phyloP scores from a whole-genome alignment of 768 basidiomycete genomes.

The Phaffia tasmanica region DNA sequence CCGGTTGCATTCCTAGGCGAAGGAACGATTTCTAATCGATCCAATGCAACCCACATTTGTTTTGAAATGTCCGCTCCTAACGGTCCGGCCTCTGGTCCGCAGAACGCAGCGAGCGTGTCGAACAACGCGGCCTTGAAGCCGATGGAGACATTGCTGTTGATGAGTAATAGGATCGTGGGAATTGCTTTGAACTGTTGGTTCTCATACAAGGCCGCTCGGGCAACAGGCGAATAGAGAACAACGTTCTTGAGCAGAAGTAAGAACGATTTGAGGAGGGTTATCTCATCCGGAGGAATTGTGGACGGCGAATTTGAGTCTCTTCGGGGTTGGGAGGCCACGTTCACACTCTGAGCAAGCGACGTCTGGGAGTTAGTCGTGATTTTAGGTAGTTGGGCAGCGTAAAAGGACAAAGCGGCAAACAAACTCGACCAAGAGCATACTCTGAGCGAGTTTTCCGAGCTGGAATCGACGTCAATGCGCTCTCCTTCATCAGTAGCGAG shows the following conservation, averaged over 20 bases:
- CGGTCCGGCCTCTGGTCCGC: constrained; percentile 61
- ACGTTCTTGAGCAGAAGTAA: constrained; percentile 67
- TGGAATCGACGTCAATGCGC: constrained; percentile 31
- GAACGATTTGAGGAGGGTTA: constrained; percentile 67
- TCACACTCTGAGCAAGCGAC: neutral
- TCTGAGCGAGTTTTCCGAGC: constrained; percentile 38
- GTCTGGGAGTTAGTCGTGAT: constrained; percentile 37
- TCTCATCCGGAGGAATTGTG: constrained; percentile 55
- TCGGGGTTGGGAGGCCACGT: neutral
- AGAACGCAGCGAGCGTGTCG: constrained; percentile 69
- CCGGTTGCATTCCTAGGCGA: constrained; percentile 12
- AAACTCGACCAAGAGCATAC: constrained; percentile 68
- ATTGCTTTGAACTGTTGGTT: constrained; percentile 72
- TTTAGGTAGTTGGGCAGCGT: constrained; percentile 50
- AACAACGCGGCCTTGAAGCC: constrained; percentile 80
- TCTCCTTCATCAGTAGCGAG: constrained; percentile 45
- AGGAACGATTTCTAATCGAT: constrained; percentile 56
- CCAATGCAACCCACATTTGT: constrained; percentile 72
- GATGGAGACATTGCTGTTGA: constrained; percentile 71
- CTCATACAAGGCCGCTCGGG: constrained; percentile 62
- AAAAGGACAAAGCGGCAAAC: constrained; percentile 63
- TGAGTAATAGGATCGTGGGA: constrained; percentile 62
- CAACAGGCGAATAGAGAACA: constrained; percentile 60
- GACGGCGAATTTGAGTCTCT: constrained; percentile 20
- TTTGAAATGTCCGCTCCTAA: constrained; percentile 67